These are phyloP conservation scores for Cercospora berteroae DNA, from an alignment of 2,329 filamentous ascomycete species.

Conservation along the genomic window DNA sequence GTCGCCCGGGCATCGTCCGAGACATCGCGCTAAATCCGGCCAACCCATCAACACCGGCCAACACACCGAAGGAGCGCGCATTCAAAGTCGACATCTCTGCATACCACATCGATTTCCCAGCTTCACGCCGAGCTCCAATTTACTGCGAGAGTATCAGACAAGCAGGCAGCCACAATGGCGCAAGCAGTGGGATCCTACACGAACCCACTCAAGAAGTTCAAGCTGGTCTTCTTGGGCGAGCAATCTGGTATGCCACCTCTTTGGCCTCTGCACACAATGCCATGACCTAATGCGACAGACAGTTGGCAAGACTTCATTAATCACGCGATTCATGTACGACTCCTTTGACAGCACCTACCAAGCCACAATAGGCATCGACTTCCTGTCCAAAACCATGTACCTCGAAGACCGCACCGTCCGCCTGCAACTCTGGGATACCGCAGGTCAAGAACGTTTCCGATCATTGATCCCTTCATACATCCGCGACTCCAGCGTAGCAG, in stretches of 20 bases:
- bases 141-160: background rate
- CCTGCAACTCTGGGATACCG: conserved; percentile 97
- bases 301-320: conserved; percentile 98
- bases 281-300: conserved; percentile 18
- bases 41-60: conserved; percentile 3
- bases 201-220: conserved; percentile 99
- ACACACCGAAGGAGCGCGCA: background rate
- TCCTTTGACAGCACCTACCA: conserved; percentile 99
- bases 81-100: background rate
- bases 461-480: conserved; percentile 98
- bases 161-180: conserved; percentile 63
- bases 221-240: conserved; percentile 97
- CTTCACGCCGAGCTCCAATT: background rate
- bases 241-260: conserved; percentile 77
- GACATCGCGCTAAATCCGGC: conserved; percentile 10
- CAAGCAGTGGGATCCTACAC: conserved; percentile 84
- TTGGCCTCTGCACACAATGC: conserved; percentile 1
- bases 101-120: conserved; percentile 2
- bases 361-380: conserved; percentile 98
- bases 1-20: background rate
- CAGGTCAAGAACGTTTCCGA: conserved; percentile 94
- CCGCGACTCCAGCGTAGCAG: conserved; percentile 93
- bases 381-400: conserved; percentile 99
- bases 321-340: conserved; percentile 99
- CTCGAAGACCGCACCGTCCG: conserved; percentile 97